These are phyloP conservation scores for Penicillium soppii DNA, from an alignment of 495 filamentous ascomycete species.

Conservation along the genomic window DNA sequence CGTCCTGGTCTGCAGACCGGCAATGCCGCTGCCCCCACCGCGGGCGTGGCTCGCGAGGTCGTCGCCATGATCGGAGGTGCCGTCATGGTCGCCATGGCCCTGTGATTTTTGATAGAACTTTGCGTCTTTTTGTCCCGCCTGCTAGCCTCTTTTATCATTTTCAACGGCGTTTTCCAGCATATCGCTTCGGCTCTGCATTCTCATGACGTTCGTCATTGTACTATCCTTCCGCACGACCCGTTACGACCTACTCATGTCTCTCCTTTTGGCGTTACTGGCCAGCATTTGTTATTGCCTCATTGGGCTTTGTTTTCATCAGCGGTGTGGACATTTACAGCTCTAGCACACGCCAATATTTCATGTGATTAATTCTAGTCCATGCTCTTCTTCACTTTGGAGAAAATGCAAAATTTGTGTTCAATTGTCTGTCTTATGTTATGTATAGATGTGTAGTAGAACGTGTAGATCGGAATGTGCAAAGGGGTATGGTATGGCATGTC, in stretches of 20 bases:
- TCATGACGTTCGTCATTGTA: constrained; percentile 19
- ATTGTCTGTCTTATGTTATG: background rate
- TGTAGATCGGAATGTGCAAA: constrained; percentile 14
- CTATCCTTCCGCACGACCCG: constrained; percentile 23
- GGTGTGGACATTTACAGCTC: constrained; percentile 7
- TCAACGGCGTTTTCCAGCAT: constrained; percentile 9
- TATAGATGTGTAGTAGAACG: background rate
- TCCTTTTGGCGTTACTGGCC: constrained; percentile 22
- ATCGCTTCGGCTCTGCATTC: constrained; percentile 13
- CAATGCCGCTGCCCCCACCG: constrained; percentile 29
- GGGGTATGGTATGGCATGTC: constrained; percentile 18
- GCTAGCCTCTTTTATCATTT: constrained; percentile 7
- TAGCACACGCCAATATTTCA: constrained; percentile 5
- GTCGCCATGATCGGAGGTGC: constrained; percentile 46
- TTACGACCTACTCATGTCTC: constrained; percentile 18
- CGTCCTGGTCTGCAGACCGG: constrained; percentile 46
- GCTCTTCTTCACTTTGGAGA: constrained; percentile 1
- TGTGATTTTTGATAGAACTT: constrained; percentile 19
- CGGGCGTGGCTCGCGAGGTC: constrained; percentile 37
- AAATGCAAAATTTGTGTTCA: constrained; percentile 2
- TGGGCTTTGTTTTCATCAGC: background rate
- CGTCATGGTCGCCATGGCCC: constrained; percentile 37
- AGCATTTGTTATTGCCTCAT: background rate
- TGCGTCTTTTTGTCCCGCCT: background rate
- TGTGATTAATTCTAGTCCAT: constrained; percentile 12